These are phyloP conservation scores for Leccinum fallax DNA, from an alignment of 1,284 basidiomycete genomes.

Conservation along the genomic window DNA sequence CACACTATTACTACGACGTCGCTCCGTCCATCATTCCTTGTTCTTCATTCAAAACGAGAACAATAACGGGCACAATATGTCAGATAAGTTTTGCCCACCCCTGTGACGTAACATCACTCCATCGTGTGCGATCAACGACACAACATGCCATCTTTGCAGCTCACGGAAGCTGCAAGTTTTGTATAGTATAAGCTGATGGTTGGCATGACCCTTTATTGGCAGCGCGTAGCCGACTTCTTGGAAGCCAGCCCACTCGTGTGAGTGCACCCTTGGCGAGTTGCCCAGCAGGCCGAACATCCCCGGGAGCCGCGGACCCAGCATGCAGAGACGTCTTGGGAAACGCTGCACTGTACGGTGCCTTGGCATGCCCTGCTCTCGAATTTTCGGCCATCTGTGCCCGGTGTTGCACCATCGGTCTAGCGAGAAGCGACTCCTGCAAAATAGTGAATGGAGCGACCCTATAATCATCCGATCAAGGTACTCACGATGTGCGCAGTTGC, in stretches of 20 bases:
- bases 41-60: slow-evolving; percentile 8
- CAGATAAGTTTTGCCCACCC: not conserved
- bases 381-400: slow-evolving; percentile 27
- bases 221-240: slow-evolving; percentile 24
- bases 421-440: slow-evolving; percentile 53
- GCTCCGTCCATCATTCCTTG: slow-evolving; percentile 12
- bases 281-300: slow-evolving; percentile 52
- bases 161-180: slow-evolving; percentile 28
- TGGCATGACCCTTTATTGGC: slow-evolving; percentile 8
- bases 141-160: slow-evolving; percentile 4
- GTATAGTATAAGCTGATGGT: slow-evolving; percentile 22
- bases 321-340: slow-evolving; percentile 38
- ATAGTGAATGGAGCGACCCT: slow-evolving; percentile 8
- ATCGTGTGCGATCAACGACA: not conserved
- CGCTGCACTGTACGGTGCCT: slow-evolving; percentile 20
- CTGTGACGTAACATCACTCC: slow-evolving; percentile 14
- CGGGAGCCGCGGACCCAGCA: slow-evolving; percentile 52
- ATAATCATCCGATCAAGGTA: slow-evolving; percentile 6
- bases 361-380: slow-evolving; percentile 38
- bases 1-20: slow-evolving; percentile 12
- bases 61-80: slow-evolving; percentile 12
- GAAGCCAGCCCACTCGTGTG: slow-evolving; percentile 36
- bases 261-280: slow-evolving; percentile 50
- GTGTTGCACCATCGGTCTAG: slow-evolving; percentile 45
- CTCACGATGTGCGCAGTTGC: slow-evolving; percentile 53